These are phyloP conservation scores for Gossypium bickii DNA, from an alignment of 345 rosid species.

Conservation along the genomic window DNA sequence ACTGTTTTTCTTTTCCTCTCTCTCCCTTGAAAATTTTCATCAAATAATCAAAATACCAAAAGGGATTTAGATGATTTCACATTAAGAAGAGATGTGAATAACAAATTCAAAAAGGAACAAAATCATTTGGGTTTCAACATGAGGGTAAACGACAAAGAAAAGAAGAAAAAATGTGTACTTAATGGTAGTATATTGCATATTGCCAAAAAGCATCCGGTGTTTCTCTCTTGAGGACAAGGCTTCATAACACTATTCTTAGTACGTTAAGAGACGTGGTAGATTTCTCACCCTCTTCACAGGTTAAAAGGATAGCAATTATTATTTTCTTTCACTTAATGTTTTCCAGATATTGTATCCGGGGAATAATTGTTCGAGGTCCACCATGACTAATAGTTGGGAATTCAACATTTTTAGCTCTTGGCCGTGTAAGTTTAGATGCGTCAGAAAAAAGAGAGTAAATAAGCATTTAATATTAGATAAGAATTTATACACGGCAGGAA, in stretches of 20 bases:
- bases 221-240: not conserved
- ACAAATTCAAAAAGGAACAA: not conserved
- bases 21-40: not conserved
- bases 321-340: not conserved
- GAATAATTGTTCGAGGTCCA: not conserved
- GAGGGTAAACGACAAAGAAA: not conserved
- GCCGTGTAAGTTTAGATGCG: not conserved
- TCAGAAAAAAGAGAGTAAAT: no score
- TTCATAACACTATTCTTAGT: not conserved
- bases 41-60: not conserved
- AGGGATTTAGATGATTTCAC: not conserved
- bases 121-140: not conserved
- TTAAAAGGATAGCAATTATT: not conserved
- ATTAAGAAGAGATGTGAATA: no score
- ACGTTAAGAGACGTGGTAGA: not conserved
- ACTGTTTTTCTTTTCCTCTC: not conserved
- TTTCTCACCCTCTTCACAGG: not conserved
- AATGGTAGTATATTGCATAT: not conserved
- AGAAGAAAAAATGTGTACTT: no score
- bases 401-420: not conserved
- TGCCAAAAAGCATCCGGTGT: not conserved
- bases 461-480: no score
- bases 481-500: no score
- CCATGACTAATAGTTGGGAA: not conserved
- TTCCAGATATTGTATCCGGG: not conserved